phyloP scores from a whole-genome alignment of 2,329 filamentous ascomycete species.

The Claviceps lovelessii region DNA sequence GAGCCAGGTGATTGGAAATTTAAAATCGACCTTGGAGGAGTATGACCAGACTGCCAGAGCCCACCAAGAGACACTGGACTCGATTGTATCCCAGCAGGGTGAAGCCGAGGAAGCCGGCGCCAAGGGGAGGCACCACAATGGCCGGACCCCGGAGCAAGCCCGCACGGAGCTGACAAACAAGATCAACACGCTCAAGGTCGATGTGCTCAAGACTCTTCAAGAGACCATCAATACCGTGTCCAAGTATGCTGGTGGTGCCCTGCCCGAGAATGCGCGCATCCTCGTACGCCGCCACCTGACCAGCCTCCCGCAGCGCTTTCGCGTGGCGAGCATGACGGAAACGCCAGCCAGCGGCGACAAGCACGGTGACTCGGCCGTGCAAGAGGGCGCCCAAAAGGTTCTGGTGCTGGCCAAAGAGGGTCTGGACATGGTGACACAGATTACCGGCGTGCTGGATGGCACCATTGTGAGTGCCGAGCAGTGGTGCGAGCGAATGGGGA shows the following conservation, averaged over 20 bases:
- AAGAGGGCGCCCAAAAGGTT: constrained; percentile 57
- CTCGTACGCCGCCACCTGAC: constrained; percentile 75
- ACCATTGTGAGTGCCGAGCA: constrained; percentile 83
- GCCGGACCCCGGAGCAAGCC: constrained; percentile 15
- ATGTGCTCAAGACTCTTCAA: constrained; percentile 66
- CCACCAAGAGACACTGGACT: constrained; percentile 6
- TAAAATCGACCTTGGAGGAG: constrained; percentile 65
- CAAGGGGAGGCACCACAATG: constrained; percentile 1
- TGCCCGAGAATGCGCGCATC: constrained; percentile 75
- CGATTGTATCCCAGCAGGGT: background rate
- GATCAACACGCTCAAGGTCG: constrained; percentile 53
- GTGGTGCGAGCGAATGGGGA: constrained; percentile 71
- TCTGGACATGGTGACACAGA: constrained; percentile 85
- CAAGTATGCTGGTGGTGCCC: constrained; percentile 76
- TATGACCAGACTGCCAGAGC: constrained; percentile 42
- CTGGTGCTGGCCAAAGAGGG: constrained; percentile 80
- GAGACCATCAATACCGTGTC: constrained; percentile 74
- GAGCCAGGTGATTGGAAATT: constrained; percentile 54
- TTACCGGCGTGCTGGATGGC: constrained; percentile 73
- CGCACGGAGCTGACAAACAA: constrained; percentile 37
- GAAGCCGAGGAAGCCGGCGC: background rate
- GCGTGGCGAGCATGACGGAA: constrained; percentile 45
- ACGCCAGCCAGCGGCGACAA: constrained; percentile 15
- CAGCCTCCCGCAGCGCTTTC: constrained; percentile 71
- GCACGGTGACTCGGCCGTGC: constrained; percentile 23